Percentiles rank a stretch among this genome's conserved stretches.
Evolutionary conservation across 1,284 basidiomycete species (phyloP).

Genomic region (Microbotryum violaceum): DNA sequence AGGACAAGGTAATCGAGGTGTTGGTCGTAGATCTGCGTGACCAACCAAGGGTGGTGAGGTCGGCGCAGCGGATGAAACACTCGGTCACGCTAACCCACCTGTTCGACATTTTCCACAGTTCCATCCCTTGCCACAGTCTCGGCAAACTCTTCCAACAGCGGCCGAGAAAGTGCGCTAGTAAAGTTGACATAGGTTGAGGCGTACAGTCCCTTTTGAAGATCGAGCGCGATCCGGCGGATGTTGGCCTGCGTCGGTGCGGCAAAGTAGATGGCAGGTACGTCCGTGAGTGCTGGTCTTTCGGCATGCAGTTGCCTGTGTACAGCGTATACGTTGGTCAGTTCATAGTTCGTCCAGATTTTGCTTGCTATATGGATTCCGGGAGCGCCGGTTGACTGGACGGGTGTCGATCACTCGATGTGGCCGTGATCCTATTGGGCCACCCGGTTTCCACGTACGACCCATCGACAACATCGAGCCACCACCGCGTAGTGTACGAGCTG

Average conservation of each 20-base stretch:
- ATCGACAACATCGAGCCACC: too few relatives aligned
- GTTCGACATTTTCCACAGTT: conserved; percentile 71
- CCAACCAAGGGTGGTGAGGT: background rate
- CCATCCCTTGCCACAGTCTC: conserved; percentile 75
- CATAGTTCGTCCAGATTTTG: too few relatives aligned
- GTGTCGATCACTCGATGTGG: too few relatives aligned
- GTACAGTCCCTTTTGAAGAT: conserved; percentile 76
- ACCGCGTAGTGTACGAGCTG: too few relatives aligned
- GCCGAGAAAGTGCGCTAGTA: conserved; percentile 78
- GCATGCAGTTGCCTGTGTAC: conserved; percentile 75
- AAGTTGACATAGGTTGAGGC: conserved; percentile 93
- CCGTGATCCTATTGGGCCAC: too few relatives aligned
- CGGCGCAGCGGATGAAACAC: background rate
- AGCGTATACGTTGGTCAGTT: background rate
- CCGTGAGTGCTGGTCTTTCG: conserved; percentile 75
- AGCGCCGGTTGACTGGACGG: too few relatives aligned
- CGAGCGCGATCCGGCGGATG: conserved; percentile 66
- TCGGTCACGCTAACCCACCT: conserved; percentile 47
- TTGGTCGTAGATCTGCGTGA: conserved; percentile 74
- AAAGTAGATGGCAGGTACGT: conserved; percentile 97
- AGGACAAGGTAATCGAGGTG: conserved; percentile 95
- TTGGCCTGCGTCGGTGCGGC: conserved; percentile 83
- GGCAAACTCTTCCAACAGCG: conserved; percentile 88
- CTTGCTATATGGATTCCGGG: too few relatives aligned
- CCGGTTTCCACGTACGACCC: too few relatives aligned